Conservation (phyloP, 441 rosid genomes). For the Croton setiger region DNA sequence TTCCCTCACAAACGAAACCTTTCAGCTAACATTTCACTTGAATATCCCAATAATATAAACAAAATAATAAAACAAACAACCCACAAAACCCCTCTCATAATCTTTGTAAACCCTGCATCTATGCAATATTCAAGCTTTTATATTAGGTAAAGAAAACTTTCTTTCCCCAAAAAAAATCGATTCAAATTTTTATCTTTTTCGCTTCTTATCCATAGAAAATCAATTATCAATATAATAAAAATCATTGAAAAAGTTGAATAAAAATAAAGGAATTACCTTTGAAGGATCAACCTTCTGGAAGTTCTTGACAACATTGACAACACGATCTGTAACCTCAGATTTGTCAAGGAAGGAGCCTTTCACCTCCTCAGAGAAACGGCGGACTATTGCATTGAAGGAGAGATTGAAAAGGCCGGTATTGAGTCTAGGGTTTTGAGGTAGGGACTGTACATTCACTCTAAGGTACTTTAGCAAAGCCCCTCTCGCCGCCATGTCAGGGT, state of each 20-base stretch:
- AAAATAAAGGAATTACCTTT: constrained; percentile 42
- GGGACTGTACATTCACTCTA: constrained; percentile 45
- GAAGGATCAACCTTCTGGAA: constrained; percentile 86
- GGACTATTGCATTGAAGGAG: constrained; percentile 41
- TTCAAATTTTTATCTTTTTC: too few relatives aligned
- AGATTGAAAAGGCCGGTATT: constrained; percentile 28
- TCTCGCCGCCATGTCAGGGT: constrained; percentile 63
- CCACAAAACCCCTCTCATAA: background rate
- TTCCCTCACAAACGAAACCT: background rate
- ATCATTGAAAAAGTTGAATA: background rate
- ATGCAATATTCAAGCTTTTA: too few relatives aligned
- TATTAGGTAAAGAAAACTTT: background rate
- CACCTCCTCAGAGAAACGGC: constrained; percentile 76
- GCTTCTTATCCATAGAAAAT: background rate
- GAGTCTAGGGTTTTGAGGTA: constrained; percentile 34
- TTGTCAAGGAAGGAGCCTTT: constrained; percentile 91
- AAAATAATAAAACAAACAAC: background rate
- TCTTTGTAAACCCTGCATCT: background rate
- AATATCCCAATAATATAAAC: background rate
- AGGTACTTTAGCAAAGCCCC: constrained; percentile 60
- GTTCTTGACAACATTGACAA: constrained; percentile 76
- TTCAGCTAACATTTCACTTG: background rate
- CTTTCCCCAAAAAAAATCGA: background rate
- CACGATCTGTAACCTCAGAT: constrained; percentile 94
- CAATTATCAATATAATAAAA: background rate